phyloP scores from a whole-genome alignment of 352 stramenopile genomes.

The Phytopythium helicoides region DNA sequence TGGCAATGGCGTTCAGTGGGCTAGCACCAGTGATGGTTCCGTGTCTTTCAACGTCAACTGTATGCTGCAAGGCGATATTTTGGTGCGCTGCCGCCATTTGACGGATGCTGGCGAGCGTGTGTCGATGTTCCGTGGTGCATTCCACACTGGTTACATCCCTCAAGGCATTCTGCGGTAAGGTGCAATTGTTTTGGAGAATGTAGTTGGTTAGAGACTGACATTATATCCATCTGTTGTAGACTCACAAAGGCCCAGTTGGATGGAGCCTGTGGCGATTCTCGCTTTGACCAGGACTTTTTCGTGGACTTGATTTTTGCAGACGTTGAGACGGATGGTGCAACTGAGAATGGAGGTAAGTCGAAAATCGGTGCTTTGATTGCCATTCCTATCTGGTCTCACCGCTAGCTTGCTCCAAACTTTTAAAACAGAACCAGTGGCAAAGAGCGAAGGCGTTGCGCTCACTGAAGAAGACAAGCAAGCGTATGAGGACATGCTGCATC shows the following conservation, averaged over 20 bases:
- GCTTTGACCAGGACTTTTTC: slow-evolving; percentile 96
- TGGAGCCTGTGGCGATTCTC: slow-evolving; percentile 91
- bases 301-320: slow-evolving; percentile 97
- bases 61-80: slow-evolving; percentile 96
- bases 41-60: slow-evolving; percentile 95
- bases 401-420: too few relatives aligned
- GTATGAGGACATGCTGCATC: slow-evolving; percentile 88
- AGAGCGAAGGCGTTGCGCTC: slow-evolving; percentile 70
- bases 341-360: slow-evolving; percentile 8
- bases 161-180: slow-evolving; percentile 90
- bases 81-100: slow-evolving; percentile 95
- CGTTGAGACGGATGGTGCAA: slow-evolving; percentile 72
- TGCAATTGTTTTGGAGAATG: slow-evolving; percentile 1
- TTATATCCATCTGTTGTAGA: slow-evolving; percentile 26
- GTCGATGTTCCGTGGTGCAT: slow-evolving; percentile 97
- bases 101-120: slow-evolving; percentile 86
- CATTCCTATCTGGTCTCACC: too few relatives aligned
- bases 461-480: slow-evolving; percentile 80
- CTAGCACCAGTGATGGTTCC: slow-evolving; percentile 78
- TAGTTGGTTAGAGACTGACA: background rate
- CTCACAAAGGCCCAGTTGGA: slow-evolving; percentile 97
- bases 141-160: slow-evolving; percentile 98
- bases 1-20: slow-evolving; percentile 91
- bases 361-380: background rate
- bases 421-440: slow-evolving; percentile 16